Evolutionary conservation across 1,284 basidiomycete genomes (phyloP).

Genomic region (Malassezia pachydermatis): DNA sequence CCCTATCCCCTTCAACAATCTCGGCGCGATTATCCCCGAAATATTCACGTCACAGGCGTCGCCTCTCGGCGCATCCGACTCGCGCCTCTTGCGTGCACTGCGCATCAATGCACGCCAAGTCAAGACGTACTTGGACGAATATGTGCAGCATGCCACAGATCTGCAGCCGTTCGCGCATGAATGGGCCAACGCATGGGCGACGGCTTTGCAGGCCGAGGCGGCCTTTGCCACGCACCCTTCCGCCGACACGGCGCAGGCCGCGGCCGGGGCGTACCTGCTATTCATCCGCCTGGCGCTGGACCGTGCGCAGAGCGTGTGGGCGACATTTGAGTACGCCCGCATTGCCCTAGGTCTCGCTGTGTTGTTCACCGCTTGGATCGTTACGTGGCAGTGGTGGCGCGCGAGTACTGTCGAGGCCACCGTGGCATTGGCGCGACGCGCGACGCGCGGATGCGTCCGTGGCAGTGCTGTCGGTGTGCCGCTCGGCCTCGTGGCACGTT

Average conservation of each 20-base stretch:
- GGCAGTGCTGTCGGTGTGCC: not conserved
- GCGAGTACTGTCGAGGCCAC: not conserved
- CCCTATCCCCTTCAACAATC: conserved; percentile 88
- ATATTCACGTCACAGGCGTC: conserved; percentile 54
- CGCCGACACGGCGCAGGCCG: conserved; percentile 14
- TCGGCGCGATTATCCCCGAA: conserved; percentile 83
- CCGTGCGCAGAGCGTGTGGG: conserved; percentile 78
- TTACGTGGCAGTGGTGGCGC: conserved; percentile 4
- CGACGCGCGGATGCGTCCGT: not conserved
- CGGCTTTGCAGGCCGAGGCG: conserved; percentile 29
- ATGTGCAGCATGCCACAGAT: conserved; percentile 60
- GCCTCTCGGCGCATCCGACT: conserved; percentile 8
- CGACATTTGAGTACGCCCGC: conserved; percentile 71
- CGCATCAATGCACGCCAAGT: conserved; percentile 69
- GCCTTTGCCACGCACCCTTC: conserved; percentile 18
- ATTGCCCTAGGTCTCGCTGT: conserved; percentile 59
- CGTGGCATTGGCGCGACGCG: not conserved
- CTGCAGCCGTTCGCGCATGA: conserved; percentile 50
- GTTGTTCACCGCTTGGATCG: conserved; percentile 32
- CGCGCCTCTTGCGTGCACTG: conserved; percentile 57
- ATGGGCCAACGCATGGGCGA: conserved; percentile 28
- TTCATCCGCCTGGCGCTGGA: conserved; percentile 62
- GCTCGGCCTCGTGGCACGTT: not conserved
- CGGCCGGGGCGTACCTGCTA: conserved; percentile 37
- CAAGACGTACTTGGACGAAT: conserved; percentile 64